Evolutionary conservation across 225 moss, liverwort and hornwort genomes (phyloP).

Genomic region (Ulota crispa): DNA sequence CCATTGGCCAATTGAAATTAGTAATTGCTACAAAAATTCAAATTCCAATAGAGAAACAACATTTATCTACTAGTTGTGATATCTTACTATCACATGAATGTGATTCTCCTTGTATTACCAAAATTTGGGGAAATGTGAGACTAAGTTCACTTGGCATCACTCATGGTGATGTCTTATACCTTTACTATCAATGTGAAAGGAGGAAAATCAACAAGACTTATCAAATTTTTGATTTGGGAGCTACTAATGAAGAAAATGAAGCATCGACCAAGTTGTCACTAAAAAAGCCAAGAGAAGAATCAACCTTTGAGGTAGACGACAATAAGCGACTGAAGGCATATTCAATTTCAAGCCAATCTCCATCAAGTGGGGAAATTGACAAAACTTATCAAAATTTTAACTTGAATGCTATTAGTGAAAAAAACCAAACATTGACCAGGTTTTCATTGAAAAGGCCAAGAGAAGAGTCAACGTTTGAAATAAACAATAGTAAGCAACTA

Average conservation of each 20-base stretch:
- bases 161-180: background rate
- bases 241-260: accelerated
- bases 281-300: background rate
- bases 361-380: no score
- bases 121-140: background rate
- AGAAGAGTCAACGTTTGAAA: background rate
- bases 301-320: background rate
- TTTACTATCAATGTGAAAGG: background rate
- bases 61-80: background rate
- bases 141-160: background rate
- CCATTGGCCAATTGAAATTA: background rate
- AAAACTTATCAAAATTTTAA: no score
- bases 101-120: accelerated
- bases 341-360: no score
- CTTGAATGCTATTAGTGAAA: no score
- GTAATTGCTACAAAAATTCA: background rate
- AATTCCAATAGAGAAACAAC: background rate
- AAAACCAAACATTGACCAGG: accelerated
- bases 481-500: background rate
- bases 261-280: background rate
- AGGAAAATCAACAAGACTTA: background rate
- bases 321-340: background rate
- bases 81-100: background rate
- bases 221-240: background rate
- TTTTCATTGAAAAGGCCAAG: background rate